Conservation (phyloP, 352 stramenopile species). For the Globisporangium orthogonon region DNA sequence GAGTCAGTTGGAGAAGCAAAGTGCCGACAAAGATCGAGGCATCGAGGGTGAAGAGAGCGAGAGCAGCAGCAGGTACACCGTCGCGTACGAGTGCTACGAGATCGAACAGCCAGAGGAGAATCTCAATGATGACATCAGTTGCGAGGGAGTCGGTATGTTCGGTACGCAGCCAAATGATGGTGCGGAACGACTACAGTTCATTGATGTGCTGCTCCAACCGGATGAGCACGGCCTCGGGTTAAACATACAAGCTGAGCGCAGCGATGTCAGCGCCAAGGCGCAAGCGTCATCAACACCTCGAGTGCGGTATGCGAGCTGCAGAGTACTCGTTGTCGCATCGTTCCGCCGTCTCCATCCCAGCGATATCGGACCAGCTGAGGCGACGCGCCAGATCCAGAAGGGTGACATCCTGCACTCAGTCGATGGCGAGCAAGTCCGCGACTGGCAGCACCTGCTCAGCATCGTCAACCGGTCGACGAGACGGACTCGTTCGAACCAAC, state of each 20-base stretch:
- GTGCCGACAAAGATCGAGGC: neutral
- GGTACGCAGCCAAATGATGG: neutral
- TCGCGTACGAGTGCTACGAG: neutral
- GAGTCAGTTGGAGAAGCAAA: too few species aligned
- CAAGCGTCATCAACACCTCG: too few species aligned
- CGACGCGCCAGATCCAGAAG: conserved; percentile 26
- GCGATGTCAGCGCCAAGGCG: too few species aligned
- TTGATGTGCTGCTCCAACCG: conserved; percentile 46
- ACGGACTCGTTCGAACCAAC: neutral
- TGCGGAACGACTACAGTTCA: conserved; percentile 7
- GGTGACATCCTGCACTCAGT: conserved; percentile 39
- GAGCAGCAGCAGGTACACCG: neutral
- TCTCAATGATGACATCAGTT: too few species aligned
- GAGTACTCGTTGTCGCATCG: conserved; percentile 25
- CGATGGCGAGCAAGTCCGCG: conserved; percentile 27
- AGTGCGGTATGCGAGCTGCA: neutral
- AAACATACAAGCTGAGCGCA: conserved; percentile 18
- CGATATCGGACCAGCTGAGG: conserved; percentile 47
- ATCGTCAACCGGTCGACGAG: conserved; percentile 8
- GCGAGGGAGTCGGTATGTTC: too few species aligned
- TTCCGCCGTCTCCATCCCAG: conserved; percentile 31
- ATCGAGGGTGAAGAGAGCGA: neutral
- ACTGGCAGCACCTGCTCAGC: conserved; percentile 21
- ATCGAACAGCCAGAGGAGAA: neutral
- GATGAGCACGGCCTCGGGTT: conserved; percentile 41